Percentiles rank a stretch among this genome's conserved stretches.
Conservation (phyloP, 345 rosid genomes). For the Excoecaria agallocha region DNA sequence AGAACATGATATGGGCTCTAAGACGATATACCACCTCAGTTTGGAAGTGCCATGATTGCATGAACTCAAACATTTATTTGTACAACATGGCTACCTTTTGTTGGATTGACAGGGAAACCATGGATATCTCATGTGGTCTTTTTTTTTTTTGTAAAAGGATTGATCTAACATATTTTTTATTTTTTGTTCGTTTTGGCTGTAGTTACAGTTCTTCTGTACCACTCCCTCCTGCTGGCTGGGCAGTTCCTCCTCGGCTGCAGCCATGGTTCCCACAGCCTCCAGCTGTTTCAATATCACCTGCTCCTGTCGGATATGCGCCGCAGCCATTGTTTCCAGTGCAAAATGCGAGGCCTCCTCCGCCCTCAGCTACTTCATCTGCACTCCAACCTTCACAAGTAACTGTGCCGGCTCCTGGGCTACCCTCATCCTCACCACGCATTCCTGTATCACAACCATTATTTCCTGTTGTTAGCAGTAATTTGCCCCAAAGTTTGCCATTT, state of each 20-base stretch:
- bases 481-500: constrained; percentile 68
- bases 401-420: constrained; percentile 58
- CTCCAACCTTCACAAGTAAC: constrained; percentile 52
- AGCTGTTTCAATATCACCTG: constrained; percentile 57
- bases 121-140: not conserved
- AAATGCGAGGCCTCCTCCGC: constrained; percentile 51
- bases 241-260: constrained; percentile 78
- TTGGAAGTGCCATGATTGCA: not conserved
- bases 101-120: not conserved
- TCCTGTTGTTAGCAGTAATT: constrained; percentile 74
- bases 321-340: constrained; percentile 95
- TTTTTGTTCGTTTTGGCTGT: constrained; percentile 20
- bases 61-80: not conserved
- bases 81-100: not conserved
- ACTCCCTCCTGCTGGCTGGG: constrained; percentile 75
- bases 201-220: constrained; percentile 66
- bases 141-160: no score
- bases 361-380: constrained; percentile 44
- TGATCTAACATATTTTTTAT: not conserved
- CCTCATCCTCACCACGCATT: constrained; percentile 49
- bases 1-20: not conserved
- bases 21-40: not conserved
- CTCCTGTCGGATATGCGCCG: constrained; percentile 55
- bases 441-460: constrained; percentile 84
- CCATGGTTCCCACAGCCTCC: constrained; percentile 77